Evolutionary conservation across 1,284 basidiomycete genomes (phyloP), one percentile per base, ranked within the genome.

Genomic region (Acaromyces ingoldii): DNA sequence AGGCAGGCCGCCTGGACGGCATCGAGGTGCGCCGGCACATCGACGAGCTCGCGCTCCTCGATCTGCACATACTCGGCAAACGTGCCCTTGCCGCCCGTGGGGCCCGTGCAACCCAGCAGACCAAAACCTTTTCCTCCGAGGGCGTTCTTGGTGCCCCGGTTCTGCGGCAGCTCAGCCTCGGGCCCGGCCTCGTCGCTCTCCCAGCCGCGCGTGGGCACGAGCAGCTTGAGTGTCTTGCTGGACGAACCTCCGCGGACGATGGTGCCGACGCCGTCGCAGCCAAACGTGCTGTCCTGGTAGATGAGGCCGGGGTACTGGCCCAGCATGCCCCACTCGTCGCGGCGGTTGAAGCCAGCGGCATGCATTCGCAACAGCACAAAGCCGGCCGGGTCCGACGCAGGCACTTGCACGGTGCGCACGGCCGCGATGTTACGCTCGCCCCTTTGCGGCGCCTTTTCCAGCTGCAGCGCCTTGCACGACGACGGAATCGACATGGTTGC

Each of bases 21-120:
- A 51, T 81, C 79, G 21, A 91, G 80, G 69, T 90, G 84, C 13
- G 80, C 76, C 0, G 88, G 89, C 2, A 83, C 83, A 1, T 61
- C 77, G 21, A 91, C 79, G 19, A 90, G 80, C 55, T 87, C 81
- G 53, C 85, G 80, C 41, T 84, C 81, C 49, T 84, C 83, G 10
- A 91, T 84, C 11, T 83, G 82, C 19, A 89, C 80, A 69, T 89
- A 88, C 57, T 90, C 84, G 2, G 85, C 76, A 67, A 90, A 89
- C 0, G 86, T 87, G 0, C 89, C 89, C 0, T 60, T 62, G 2
- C 62, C 65, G 33, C 55, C 55, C 26, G 63, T 70, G 0, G 51
- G 50, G 49, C 60, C 41, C 13, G 45, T 72, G 2, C 56, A 64
- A 13, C 72, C 72, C 9, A 74, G 55, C 38, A 72, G 60, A 1